These are phyloP conservation scores for Boletus rufocinnamomeus DNA, from an alignment of 768 basidiomycete species.

Conservation along the genomic window DNA sequence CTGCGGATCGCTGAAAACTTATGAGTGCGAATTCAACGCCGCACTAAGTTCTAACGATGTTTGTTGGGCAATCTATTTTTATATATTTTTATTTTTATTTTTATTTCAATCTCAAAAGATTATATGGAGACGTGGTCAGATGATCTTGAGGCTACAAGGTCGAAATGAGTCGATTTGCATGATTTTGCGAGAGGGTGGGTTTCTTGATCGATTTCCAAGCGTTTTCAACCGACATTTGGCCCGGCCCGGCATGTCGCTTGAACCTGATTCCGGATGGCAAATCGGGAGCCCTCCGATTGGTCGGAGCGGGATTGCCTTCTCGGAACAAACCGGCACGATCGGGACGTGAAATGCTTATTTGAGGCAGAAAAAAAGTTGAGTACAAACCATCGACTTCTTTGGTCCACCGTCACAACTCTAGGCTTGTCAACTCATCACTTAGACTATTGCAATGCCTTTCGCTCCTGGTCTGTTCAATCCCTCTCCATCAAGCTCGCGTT, in stretches of 20 bases:
- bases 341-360: constrained; percentile 22
- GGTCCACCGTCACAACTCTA: constrained; percentile 4
- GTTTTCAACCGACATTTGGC: too few relatives aligned
- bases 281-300: constrained; percentile 27
- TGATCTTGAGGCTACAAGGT: too few relatives aligned
- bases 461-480: constrained; percentile 38
- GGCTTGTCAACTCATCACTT: constrained; percentile 9
- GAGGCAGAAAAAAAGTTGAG: constrained; percentile 8
- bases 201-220: too few relatives aligned
- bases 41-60: too few relatives aligned
- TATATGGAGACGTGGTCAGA: too few relatives aligned
- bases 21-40: too few relatives aligned
- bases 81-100: too few relatives aligned
- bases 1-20: too few relatives aligned
- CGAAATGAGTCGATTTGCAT: too few relatives aligned
- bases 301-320: background rate
- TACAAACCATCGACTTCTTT: constrained; percentile 5
- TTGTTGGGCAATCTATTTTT: too few relatives aligned
- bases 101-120: too few relatives aligned
- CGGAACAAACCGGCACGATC: constrained; percentile 35
- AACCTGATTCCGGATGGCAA: background rate
- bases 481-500: background rate
- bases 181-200: too few relatives aligned
- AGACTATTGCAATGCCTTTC: constrained; percentile 42
- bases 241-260: background rate